Percentiles rank a stretch among this genome's conserved stretches.
These are phyloP conservation scores for Grigorovia yakushimaensis DNA, from an alignment of 805 yeast species.

Conservation along the genomic window DNA sequence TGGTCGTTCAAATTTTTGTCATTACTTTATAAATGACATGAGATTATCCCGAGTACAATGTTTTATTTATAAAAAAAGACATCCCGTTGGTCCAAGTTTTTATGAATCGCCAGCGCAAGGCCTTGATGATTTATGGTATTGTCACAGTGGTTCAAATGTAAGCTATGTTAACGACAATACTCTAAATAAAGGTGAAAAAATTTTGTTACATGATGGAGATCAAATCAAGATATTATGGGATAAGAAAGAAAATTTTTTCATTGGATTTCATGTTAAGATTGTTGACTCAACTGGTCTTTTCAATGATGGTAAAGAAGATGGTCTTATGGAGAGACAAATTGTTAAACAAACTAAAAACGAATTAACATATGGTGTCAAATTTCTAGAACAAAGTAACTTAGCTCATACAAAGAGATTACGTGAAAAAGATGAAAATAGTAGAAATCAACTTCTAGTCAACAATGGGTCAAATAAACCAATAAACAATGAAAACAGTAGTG, in stretches of 20 bases:
- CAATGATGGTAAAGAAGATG: constrained; percentile 34
- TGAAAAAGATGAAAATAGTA: not conserved
- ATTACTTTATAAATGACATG: constrained; percentile 55
- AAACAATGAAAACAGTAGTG: not conserved
- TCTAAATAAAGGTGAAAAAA: constrained; percentile 55
- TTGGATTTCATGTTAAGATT: constrained; percentile 45
- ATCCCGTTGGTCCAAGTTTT: constrained; percentile 46
- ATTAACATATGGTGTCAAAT: constrained; percentile 8
- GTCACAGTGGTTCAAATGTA: constrained; percentile 73
- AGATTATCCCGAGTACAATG: constrained; percentile 83
- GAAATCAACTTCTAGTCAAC: not conserved
- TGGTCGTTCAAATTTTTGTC: constrained; percentile 62
- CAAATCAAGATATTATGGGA: constrained; percentile 58
- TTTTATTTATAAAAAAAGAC: constrained; percentile 51
- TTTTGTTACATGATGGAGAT: constrained; percentile 55
- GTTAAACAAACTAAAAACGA: constrained; percentile 21
- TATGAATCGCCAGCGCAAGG: constrained; percentile 68
- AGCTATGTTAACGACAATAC: constrained; percentile 56
- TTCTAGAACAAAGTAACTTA: constrained; percentile 4
- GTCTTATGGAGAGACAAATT: constrained; percentile 10
- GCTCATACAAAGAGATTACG: constrained; percentile 12
- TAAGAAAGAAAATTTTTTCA: constrained; percentile 32
- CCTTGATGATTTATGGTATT: constrained; percentile 66
- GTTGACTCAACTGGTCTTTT: constrained; percentile 57
- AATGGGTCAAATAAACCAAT: not conserved